Percentiles rank a stretch among this genome's conserved stretches.
These are phyloP conservation scores for Zygosaccharomyces lentus DNA, from an alignment of 805 yeast genomes.

Conservation along the genomic window DNA sequence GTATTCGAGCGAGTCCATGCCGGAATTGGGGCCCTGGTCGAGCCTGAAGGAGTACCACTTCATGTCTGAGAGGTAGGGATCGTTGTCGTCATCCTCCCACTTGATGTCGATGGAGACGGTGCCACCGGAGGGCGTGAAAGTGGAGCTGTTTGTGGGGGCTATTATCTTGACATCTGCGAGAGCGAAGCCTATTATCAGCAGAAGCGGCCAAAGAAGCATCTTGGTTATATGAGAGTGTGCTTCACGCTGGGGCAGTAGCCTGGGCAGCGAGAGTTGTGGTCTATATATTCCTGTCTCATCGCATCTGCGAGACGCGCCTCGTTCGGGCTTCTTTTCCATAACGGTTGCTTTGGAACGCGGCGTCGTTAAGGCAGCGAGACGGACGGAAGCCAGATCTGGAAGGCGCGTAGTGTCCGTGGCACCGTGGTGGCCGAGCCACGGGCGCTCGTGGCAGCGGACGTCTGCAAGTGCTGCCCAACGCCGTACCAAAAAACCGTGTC, in stretches of 20 bases:
- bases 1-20: constrained; percentile 40
- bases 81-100: constrained; percentile 57
- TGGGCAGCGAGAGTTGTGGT: neutral
- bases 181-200: constrained; percentile 17
- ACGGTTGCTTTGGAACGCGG: neutral
- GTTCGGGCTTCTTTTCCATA: neutral
- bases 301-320: neutral
- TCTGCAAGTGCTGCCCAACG: no score
- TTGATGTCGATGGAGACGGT: constrained; percentile 28
- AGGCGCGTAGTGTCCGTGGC: neutral
- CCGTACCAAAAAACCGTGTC: no score
- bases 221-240: constrained; percentile 31
- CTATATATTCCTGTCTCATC: neutral
- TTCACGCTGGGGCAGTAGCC: neutral
- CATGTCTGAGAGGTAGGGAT: constrained; percentile 45
- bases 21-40: constrained; percentile 62
- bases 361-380: neutral
- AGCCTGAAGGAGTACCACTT: constrained; percentile 48
- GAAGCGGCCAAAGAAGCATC: constrained; percentile 23
- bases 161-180: constrained; percentile 27
- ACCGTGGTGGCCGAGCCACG: neutral
- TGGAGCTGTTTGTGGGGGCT: constrained; percentile 22
- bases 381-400: neutral
- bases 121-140: constrained; percentile 27
- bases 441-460: no score